Evolutionary conservation across 2,329 filamentous ascomycete species (phyloP).

Genomic region (Colletotrichum trifolii): DNA sequence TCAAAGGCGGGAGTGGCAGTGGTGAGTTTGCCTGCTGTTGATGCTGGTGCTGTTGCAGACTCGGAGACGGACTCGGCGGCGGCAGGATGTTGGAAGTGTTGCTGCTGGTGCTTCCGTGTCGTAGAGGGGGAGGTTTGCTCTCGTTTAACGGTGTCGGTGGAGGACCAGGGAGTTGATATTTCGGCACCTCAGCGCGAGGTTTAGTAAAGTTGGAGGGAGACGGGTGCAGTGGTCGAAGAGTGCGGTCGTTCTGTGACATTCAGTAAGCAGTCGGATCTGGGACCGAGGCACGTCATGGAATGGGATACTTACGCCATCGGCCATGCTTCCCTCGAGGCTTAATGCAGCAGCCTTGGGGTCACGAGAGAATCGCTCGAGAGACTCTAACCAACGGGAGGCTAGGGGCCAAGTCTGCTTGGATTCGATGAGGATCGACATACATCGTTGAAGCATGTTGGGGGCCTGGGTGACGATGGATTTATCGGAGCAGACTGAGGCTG

Average conservation of each 20-base stretch:
- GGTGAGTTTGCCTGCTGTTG: conserved; percentile 24
- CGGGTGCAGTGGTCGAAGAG: conserved; percentile 41
- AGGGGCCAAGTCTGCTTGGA: conserved; percentile 64
- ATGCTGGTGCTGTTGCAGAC: conserved; percentile 28
- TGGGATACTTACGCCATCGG: conserved; percentile 50
- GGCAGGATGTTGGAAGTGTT: conserved; percentile 38
- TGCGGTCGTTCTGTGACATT: conserved; percentile 43
- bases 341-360: conserved; percentile 54
- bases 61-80: conserved; percentile 33
- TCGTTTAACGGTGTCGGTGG: conserved; percentile 26
- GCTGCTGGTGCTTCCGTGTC: conserved; percentile 28
- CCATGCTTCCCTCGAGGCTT: conserved; percentile 60
- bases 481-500: conserved; percentile 55
- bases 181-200: conserved; percentile 34
- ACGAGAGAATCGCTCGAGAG: conserved; percentile 58
- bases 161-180: conserved; percentile 27
- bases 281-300: not conserved
- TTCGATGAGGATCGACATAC: conserved; percentile 57
- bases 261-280: not conserved
- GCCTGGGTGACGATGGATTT: conserved; percentile 52
- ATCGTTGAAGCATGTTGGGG: conserved; percentile 58
- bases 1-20: conserved; percentile 27
- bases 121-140: conserved; percentile 20
- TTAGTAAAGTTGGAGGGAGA: conserved; percentile 38
- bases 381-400: conserved; percentile 63